Conservation (phyloP, 768 basidiomycete species). For the Hericium erinaceus region DNA sequence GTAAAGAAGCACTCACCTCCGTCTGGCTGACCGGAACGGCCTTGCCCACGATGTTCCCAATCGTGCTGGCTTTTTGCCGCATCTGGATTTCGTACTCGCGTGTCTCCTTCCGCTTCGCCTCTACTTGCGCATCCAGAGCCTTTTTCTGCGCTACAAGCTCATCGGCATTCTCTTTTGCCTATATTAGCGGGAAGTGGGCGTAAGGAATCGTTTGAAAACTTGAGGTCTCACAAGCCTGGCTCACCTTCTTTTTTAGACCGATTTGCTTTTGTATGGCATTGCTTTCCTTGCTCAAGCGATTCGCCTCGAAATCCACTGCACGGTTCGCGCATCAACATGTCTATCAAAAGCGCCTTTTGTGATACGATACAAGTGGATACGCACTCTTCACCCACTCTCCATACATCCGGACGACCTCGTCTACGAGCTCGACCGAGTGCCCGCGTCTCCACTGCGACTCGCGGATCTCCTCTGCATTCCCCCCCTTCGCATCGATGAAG, state of each 20-base stretch:
- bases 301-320: constrained; percentile 84
- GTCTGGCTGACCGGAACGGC: constrained; percentile 77
- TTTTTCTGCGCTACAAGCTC: constrained; percentile 82
- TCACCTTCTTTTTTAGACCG: constrained; percentile 84
- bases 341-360: not conserved
- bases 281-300: constrained; percentile 67
- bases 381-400: constrained; percentile 89
- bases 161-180: constrained; percentile 90
- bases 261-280: constrained; percentile 95
- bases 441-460: constrained; percentile 91
- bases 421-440: constrained; percentile 83
- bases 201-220: not conserved
- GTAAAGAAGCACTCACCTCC: constrained; percentile 48
- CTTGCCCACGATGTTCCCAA: constrained; percentile 91
- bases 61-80: constrained; percentile 68
- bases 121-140: constrained; percentile 73
- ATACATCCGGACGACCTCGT: constrained; percentile 90
- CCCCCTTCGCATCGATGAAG: constrained; percentile 85
- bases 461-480: constrained; percentile 81
- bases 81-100: constrained; percentile 71
- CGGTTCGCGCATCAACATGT: not conserved
- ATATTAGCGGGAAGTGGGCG: not conserved
- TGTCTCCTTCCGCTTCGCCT: constrained; percentile 64
- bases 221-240: not conserved
- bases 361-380: constrained; percentile 22